Evolutionary conservation across 352 stramenopile genomes (phyloP), one percentile per base, ranked within the genome.

Genomic region (Phytophthora sp.): DNA sequence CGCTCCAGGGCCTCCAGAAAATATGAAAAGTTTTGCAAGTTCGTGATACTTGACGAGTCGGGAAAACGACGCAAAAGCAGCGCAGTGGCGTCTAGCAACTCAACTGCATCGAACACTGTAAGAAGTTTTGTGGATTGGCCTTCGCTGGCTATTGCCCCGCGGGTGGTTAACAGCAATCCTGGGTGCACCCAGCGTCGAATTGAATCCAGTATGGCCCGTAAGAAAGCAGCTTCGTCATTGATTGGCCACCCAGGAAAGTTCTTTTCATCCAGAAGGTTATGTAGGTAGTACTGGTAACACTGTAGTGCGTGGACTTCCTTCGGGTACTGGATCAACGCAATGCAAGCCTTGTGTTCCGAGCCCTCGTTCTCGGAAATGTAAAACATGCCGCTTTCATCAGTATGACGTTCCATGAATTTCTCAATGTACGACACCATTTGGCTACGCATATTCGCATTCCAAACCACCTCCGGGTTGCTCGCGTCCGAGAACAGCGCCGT

Each of bases 221-320:
- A 59, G 50, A 95, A 95, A 20, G 88, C 82, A 39, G 79, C 38
- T 46, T 91, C 86, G 44, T 94, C 84, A 61, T 94, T 94, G 38
- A 96, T 94, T 44, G 86, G 83, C 88, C 88, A 96, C n/a, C 85
- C 85, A n/a, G 88, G 88, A 58, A 93, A 96, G 35, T 84, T 77
- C 51, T 91, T 84, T 49, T 95, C 88, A 49, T 96, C 86, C 21
- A 96, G 59, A 21, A 96, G 63, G 53, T 96, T 96, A 68, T 94
- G 83, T 20, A 96, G 57, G 21, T 96, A 96, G 63, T 96, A 96
- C 63, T 94, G 86, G 46, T 96, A 93, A 64, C 84, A 93, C 64
- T 96, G 88, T 9, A 96, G 71, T 21, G 83, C 84, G 46, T 96
- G 87, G 4, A 94, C 88, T 77, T 96, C 82, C 29, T 84, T 77